These are phyloP conservation scores for Psilocybe sp. DNA, from an alignment of 768 basidiomycete genomes.

Conservation along the genomic window DNA sequence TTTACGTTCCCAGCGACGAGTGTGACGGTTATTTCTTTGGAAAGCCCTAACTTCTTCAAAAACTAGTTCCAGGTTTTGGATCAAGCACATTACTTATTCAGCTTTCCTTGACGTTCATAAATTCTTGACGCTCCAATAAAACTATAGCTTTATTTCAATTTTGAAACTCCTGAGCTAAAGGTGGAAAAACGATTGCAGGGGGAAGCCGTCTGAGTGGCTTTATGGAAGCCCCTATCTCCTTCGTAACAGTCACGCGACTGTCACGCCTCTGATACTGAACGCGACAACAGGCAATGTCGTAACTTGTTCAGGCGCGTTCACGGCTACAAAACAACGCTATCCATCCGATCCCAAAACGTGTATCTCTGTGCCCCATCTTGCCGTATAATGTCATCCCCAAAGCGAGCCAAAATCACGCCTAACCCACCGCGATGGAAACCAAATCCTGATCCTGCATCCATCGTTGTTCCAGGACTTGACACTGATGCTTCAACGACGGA, in stretches of 20 bases:
- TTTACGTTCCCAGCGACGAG: slow-evolving; percentile 33
- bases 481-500: slow-evolving; percentile 64
- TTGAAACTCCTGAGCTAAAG: too few relatives aligned
- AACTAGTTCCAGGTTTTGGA: background rate
- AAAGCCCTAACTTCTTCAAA: slow-evolving; percentile 4
- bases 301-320: background rate
- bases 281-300: background rate
- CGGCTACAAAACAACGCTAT: background rate
- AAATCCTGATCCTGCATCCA: slow-evolving; percentile 57
- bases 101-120: too few relatives aligned
- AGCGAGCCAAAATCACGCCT: slow-evolving; percentile 38
- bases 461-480: slow-evolving; percentile 72
- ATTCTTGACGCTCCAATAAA: too few relatives aligned
- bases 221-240: background rate
- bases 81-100: too few relatives aligned
- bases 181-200: too few relatives aligned
- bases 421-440: slow-evolving; percentile 70
- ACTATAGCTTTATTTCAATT: too few relatives aligned
- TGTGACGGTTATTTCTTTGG: slow-evolving; percentile 23
- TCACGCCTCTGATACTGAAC: slow-evolving; percentile 12
- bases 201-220: background rate
- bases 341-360: background rate
- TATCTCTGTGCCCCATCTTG: background rate
- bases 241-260: slow-evolving; percentile 21
- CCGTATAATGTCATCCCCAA: slow-evolving; percentile 4